Evolutionary conservation across 2,329 filamentous ascomycete species (phyloP).

Genomic region (Claviceps digitariae): DNA sequence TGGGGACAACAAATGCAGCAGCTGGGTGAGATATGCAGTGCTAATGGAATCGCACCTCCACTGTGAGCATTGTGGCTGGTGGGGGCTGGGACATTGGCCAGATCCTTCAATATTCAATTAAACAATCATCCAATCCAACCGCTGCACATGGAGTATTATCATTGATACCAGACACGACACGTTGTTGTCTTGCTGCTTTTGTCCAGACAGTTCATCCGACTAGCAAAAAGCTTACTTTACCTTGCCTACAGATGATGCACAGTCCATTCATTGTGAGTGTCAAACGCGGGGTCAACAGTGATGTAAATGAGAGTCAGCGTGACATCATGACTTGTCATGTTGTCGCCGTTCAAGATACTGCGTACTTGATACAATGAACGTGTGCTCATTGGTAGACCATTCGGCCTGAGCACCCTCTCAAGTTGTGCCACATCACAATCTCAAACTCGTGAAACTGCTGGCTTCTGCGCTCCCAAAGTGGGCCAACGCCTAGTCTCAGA

Average conservation of each 20-base stretch:
- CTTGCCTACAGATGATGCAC: background rate
- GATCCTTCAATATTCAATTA: no score
- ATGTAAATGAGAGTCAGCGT: constrained; percentile 1
- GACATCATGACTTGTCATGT: constrained; percentile 1
- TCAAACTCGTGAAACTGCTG: background rate
- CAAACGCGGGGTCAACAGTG: no score
- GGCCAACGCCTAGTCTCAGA: background rate
- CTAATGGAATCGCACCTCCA: no score
- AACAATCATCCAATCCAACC: no score
- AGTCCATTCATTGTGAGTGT: no score
- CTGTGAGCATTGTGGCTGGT: background rate
- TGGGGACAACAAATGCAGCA: background rate
- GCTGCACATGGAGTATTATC: no score
- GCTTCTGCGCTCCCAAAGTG: background rate
- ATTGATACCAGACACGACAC: no score
- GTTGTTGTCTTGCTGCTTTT: no score
- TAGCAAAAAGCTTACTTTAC: background rate
- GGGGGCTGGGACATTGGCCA: background rate
- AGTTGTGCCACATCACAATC: background rate
- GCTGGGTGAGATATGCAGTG: background rate
- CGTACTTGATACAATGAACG: no score
- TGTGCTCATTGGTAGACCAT: no score
- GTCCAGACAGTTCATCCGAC: background rate
- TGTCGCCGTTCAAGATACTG: background rate
- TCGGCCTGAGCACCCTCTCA: no score